Evolutionary conservation across 805 yeast genomes (phyloP).

Genomic region (Zygosaccharomyces bisporus): DNA sequence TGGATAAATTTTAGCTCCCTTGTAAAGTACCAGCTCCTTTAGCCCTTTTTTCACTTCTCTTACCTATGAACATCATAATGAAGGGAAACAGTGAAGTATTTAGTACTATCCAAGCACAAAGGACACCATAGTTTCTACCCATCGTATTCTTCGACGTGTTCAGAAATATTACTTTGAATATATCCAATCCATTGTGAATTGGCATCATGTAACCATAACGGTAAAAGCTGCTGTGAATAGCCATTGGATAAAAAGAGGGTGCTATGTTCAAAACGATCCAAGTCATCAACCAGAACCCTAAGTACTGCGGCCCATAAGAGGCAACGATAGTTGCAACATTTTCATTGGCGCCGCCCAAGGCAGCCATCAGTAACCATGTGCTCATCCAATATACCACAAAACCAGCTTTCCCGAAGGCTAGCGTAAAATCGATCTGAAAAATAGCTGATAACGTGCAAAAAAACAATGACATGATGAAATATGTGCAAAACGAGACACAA

Average conservation of each 20-base stretch:
- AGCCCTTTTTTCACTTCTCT: constrained; percentile 18
- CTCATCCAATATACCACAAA: constrained; percentile 73
- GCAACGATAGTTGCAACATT: constrained; percentile 52
- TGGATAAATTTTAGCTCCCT: no score
- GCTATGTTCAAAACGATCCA: constrained; percentile 70
- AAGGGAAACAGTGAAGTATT: constrained; percentile 45
- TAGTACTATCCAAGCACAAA: constrained; percentile 58
- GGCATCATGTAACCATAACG: constrained; percentile 69
- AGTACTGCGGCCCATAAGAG: constrained; percentile 53
- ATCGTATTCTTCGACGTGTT: constrained; percentile 52
- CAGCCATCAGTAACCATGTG: constrained; percentile 63
- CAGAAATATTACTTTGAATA: constrained; percentile 55
- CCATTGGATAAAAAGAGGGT: constrained; percentile 65
- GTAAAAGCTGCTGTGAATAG: constrained; percentile 51
- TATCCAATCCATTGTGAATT: constrained; percentile 59
- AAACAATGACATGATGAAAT: constrained; percentile 55
- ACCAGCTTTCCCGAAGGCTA: constrained; percentile 61
- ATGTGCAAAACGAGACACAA: constrained; percentile 46
- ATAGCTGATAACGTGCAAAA: constrained; percentile 61
- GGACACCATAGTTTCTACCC: constrained; percentile 60
- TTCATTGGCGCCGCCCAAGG: constrained; percentile 75
- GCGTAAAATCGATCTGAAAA: constrained; percentile 58
- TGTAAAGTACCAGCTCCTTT: no score
- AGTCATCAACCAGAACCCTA: constrained; percentile 68
- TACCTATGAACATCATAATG: constrained; percentile 43